Conservation (phyloP, 2,329 filamentous ascomycete genomes). For the Juglanconis oblonga region DNA sequence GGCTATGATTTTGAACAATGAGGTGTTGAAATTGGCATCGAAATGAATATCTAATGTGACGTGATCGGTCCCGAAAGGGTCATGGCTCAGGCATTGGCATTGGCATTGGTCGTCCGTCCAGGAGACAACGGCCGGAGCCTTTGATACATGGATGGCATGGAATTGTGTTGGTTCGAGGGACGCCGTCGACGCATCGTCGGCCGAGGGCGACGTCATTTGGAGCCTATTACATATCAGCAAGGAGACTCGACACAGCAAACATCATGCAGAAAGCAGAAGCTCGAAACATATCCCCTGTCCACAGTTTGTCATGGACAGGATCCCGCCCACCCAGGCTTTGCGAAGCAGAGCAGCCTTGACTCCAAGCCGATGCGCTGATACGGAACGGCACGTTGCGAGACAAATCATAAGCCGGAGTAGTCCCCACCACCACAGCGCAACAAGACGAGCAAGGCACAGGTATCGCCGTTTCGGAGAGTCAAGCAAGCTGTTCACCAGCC, state of each 20-base stretch:
- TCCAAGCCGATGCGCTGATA: constrained; percentile 3
- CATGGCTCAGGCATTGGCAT: not conserved
- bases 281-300: constrained; percentile 13
- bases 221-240: constrained; percentile 8
- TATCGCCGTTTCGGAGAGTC: constrained; percentile 10
- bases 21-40: constrained; percentile 1
- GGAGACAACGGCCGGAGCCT: constrained; percentile 6
- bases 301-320: constrained; percentile 1
- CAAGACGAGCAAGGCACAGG: constrained; percentile 9
- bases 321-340: constrained; percentile 19
- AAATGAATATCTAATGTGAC: constrained; percentile 5
- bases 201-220: constrained; percentile 7
- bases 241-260: not conserved
- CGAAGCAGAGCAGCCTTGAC: constrained; percentile 18
- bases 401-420: constrained; percentile 8
- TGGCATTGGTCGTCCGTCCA: constrained; percentile 7
- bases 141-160: not conserved
- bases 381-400: not conserved
- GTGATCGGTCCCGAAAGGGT: constrained; percentile 5
- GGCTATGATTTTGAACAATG: constrained; percentile 15
- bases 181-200: constrained; percentile 6
- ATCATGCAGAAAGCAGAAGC: not conserved
- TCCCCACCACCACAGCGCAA: constrained; percentile 18
- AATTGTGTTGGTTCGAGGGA: constrained; percentile 2
- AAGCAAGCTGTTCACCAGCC: not conserved